Evolutionary conservation across 495 filamentous ascomycete species (phyloP).

Genomic region (Neurospora terricola): DNA sequence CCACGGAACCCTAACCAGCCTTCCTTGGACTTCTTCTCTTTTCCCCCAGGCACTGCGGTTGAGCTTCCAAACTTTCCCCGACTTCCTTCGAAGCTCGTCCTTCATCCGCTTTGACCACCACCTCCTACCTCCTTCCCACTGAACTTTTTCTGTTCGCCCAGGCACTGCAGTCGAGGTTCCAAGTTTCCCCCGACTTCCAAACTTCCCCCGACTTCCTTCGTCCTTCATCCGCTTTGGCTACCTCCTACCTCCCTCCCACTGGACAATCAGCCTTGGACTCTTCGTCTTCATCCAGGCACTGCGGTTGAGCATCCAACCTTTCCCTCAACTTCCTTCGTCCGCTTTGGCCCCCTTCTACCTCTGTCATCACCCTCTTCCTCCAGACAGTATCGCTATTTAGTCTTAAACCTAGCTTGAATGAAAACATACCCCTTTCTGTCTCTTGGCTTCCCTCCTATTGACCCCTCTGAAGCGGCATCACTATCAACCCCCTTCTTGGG

Average conservation of each 20-base stretch:
- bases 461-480: background rate
- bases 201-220: no score
- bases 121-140: no score
- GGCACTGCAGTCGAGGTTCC: no score
- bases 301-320: background rate
- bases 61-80: background rate
- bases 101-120: background rate
- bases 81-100: background rate
- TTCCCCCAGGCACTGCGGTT: background rate
- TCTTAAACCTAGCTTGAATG: background rate
- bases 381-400: background rate
- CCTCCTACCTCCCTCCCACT: background rate
- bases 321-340: background rate
- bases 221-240: background rate
- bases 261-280: background rate
- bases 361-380: background rate
- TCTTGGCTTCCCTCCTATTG: background rate
- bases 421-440: background rate
- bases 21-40: background rate
- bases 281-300: background rate
- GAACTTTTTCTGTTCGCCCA: no score
- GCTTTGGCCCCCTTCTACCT: background rate
- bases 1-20: background rate
- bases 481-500: background rate
- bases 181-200: no score